These are phyloP conservation scores for Cytidiella melzeri DNA, from an alignment of 768 basidiomycete genomes.

Conservation along the genomic window DNA sequence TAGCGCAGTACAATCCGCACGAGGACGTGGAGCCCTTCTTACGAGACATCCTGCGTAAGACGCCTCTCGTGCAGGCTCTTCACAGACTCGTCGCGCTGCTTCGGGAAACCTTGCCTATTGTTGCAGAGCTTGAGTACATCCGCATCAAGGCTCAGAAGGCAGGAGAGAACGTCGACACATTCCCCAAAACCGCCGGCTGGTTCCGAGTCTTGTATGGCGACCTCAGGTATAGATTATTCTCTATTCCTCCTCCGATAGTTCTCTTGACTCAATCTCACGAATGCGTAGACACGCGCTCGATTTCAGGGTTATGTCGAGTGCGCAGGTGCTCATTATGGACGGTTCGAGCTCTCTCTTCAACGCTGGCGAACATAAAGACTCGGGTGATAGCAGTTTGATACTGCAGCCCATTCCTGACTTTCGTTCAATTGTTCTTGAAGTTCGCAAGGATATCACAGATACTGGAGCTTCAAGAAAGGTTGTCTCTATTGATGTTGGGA, in stretches of 20 bases:
- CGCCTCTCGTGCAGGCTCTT: conserved; percentile 57
- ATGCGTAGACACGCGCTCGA: conserved; percentile 65
- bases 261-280: conserved; percentile 9
- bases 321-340: conserved; percentile 69
- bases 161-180: conserved; percentile 48
- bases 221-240: conserved; percentile 37
- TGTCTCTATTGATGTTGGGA: conserved; percentile 53
- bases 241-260: conserved; percentile 1
- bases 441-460: conserved; percentile 37
- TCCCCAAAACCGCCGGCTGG: conserved; percentile 79
- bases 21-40: conserved; percentile 72
- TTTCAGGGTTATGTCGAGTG: conserved; percentile 64
- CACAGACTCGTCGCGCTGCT: conserved; percentile 63
- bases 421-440: conserved; percentile 40
- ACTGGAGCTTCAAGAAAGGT: conserved; percentile 35
- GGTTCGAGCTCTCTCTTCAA: conserved; percentile 56
- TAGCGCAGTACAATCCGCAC: conserved; percentile 60
- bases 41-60: conserved; percentile 64
- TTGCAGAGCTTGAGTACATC: conserved; percentile 61
- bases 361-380: conserved; percentile 3
- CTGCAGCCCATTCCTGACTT: conserved; percentile 61
- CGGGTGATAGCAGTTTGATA: conserved; percentile 24
- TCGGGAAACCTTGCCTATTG: conserved; percentile 73
- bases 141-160: conserved; percentile 24
- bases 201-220: conserved; percentile 70